Evolutionary conservation across 306 rosid species (phyloP), one percentile per base, ranked within the genome.

Genomic region (Ceratonia siliqua): DNA sequence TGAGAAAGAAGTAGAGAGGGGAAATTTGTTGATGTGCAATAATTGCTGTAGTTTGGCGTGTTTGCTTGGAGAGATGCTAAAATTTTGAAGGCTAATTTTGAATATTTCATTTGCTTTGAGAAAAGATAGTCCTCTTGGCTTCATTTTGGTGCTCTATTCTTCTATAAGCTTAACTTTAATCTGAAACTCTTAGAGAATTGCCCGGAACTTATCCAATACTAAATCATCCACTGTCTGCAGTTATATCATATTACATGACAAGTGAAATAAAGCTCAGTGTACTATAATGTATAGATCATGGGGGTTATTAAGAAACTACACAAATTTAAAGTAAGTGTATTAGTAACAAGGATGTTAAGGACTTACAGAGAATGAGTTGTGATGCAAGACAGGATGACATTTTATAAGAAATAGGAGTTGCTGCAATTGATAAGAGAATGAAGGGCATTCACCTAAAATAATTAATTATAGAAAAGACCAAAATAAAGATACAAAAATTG

Each of bases 241-340:
- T 38, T 54, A 15, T 38, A 72, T 42, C 58, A 72, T 45, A n/a
- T 39, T 58, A 72, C 21, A 30, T 30, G 8, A 18, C 5, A 72
- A 72, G 43, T 72, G 68, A 72, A 72, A 72, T 72, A 56, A 2
- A 43, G 32, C 20, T 21, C 45, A 17, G 5, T 14, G 50, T 38
- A 15, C 14, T 5, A 3, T 58, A 42, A 42, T 27, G 58, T 58
- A 45, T 32, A 28, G 28, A 8, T 36, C 18, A 9, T 32, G 13
- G 36, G n/a, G 46, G 0, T 48, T 15, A 6, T 48, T 14, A 14
- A 14, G 6, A 45, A 41, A 41, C 46, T 41, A 41, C 1, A 9
- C 46, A 52, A 64, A 18, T 38, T 39, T 36, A 3, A 32, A 14
- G 52, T 15, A 8, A 38, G 43, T 14, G 30, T 38, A 43, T 15